A percentile compares a stretch with the other conserved stretches of the same genome.
phyloP scores from a whole-genome alignment of 163 green algal species.

The Smithsoniella earleae region DNA sequence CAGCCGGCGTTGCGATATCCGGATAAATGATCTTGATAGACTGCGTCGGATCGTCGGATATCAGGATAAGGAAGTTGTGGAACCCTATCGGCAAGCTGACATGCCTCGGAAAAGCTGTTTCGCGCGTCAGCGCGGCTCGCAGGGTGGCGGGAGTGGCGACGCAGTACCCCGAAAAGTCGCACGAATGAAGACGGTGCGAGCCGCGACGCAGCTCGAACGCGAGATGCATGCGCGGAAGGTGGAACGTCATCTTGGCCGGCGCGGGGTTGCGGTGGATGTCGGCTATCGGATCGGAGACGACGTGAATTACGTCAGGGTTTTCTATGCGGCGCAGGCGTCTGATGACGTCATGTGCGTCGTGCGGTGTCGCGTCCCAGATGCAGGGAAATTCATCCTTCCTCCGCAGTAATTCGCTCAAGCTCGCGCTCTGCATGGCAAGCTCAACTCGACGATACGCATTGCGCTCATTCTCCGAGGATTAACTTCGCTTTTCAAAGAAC shows the following conservation, averaged over 20 bases:
- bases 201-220: slow-evolving; percentile 37
- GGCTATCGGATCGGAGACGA: neutral
- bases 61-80: neutral
- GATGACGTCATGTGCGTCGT: neutral
- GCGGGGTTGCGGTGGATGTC: neutral
- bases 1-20: neutral
- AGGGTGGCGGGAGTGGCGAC: neutral
- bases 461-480: too few relatives aligned
- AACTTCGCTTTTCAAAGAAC: too few relatives aligned
- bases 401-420: too few relatives aligned
- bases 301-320: neutral
- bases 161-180: slow-evolving; percentile 31
- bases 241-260: neutral
- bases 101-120: too few relatives aligned
- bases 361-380: neutral
- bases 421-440: too few relatives aligned
- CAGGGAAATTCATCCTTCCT: neutral
- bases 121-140: neutral
- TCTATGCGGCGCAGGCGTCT: neutral
- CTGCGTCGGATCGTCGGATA: neutral
- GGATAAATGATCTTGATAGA: slow-evolving; percentile 31
- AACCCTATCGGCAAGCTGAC: neutral
- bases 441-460: too few relatives aligned
- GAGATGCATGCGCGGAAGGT: slow-evolving; percentile 43
- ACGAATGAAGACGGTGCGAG: neutral